phyloP scores from a whole-genome alignment of 768 basidiomycete species.

The Mycena alexandri region DNA sequence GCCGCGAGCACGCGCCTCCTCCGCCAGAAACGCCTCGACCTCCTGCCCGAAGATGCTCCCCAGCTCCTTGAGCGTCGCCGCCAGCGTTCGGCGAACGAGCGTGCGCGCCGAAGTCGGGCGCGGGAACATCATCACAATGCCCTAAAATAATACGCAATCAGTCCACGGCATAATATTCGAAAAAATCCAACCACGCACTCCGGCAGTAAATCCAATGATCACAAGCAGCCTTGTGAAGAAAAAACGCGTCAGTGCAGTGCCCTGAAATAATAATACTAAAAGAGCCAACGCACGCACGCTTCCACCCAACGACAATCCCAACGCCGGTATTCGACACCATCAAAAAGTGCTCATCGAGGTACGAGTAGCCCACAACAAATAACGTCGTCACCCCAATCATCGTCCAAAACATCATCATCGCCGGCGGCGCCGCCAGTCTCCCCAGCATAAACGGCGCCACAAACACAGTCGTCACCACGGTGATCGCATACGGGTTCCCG shows the following conservation, averaged over 20 bases:
- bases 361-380: conserved; percentile 59
- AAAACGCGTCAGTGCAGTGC: too few species aligned
- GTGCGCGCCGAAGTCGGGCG: conserved; percentile 57
- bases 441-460: conserved; percentile 52
- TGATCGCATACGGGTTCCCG: conserved; percentile 59
- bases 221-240: conserved; percentile 51
- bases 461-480: conserved; percentile 53
- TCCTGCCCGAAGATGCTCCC: conserved; percentile 55
- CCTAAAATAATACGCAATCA: conserved; percentile 41
- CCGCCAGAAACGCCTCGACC: conserved; percentile 59
- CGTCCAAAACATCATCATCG: conserved; percentile 52
- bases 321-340: conserved; percentile 48
- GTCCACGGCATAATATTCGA: background rate
- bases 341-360: conserved; percentile 53
- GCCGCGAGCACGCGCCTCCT: conserved; percentile 51
- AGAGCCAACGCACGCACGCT: conserved; percentile 52
- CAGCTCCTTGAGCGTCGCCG: conserved; percentile 50
- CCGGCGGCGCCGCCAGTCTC: conserved; percentile 50
- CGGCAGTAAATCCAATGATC: conserved; percentile 59
- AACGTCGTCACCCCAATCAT: conserved; percentile 55
- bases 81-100: conserved; percentile 57
- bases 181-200: conserved; percentile 44
- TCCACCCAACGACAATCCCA: conserved; percentile 56
- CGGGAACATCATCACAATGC: conserved; percentile 62
- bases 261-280: too few species aligned